Evolutionary conservation across 1,284 basidiomycete species (phyloP).

Genomic region (Malassezia furfur): DNA sequence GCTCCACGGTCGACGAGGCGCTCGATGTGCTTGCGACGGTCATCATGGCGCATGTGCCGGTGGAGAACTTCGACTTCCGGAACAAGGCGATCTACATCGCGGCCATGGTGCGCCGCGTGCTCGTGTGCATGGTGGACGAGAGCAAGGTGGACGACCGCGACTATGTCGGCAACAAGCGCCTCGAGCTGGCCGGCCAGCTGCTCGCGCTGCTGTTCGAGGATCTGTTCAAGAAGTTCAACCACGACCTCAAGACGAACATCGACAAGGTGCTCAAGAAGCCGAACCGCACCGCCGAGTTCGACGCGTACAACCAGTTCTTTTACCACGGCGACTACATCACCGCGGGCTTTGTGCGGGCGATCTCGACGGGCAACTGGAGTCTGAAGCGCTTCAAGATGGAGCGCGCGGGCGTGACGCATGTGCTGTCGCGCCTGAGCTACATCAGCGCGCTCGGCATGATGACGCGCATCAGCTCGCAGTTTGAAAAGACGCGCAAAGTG

Average conservation of each 20-base stretch:
- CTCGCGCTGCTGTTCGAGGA: constrained; percentile 92
- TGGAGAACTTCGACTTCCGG: constrained; percentile 78
- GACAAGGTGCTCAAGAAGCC: constrained; percentile 98
- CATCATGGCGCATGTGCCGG: constrained; percentile 91
- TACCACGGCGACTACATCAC: constrained; percentile 82
- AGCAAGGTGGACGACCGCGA: constrained; percentile 97
- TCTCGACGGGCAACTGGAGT: constrained; percentile 98
- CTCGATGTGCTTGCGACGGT: constrained; percentile 92
- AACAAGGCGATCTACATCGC: constrained; percentile 95
- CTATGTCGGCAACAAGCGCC: constrained; percentile 97
- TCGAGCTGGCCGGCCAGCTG: constrained; percentile 93
- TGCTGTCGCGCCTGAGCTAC: constrained; percentile 85
- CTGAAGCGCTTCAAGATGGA: constrained; percentile 99
- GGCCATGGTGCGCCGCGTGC: constrained; percentile 89
- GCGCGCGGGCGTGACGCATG: constrained; percentile 97
- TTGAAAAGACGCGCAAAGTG: constrained; percentile 98
- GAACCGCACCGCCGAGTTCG: constrained; percentile 86
- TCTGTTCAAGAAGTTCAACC: constrained; percentile 97
- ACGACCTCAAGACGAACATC: constrained; percentile 87
- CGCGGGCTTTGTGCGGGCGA: constrained; percentile 89
- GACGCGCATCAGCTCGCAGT: constrained; percentile 97
- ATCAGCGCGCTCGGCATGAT: constrained; percentile 99
- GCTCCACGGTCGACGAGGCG: constrained; percentile 86
- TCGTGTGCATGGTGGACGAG: constrained; percentile 92
- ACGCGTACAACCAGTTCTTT: constrained; percentile 86